Base-by-base conservation (phyloP, 1,284 basidiomycete genomes). In the Neonothopanus nambi region DNA sequence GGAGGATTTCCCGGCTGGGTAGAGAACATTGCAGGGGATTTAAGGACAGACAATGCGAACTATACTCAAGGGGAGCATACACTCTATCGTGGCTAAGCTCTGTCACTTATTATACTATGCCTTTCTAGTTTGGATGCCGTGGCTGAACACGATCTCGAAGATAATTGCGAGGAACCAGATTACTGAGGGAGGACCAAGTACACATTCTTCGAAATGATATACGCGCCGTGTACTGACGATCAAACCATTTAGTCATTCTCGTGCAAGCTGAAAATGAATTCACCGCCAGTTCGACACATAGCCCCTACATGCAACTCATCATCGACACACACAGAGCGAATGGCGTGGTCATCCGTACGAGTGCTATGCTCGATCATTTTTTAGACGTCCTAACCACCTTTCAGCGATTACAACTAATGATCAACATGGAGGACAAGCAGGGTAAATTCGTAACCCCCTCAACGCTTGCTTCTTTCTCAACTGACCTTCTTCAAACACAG, bases 211-310 rank as follows among this genome's bases (percentile, higher is more conserved):
- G 9, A 38, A 17, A 24, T 28, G 43, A 28, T 42, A 43, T 24
- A 28, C 11, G 43, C 12, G 30, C 11, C n/a, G 13, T 13, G 23
- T 21, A 18, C 17, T 24, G n/a, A 17, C 35, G 2, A n/a, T 20
- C 1, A 12, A 15, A 18, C 37, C 8, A 2, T 21, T 13, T 20
- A 78, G 76, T 81, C 51, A 79, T 84, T 52, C 73, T 81, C 28
- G 77, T 82, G 3, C 82, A 82, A 61, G 77, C 80, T 2, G 81
- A 83, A 58, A 84, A 83, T 51, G 82, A 83, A 63, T 84, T 72
- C 63, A 77, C 71, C 51, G 74, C 68, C 26, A 73, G 76, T 39
- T 51, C 71, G 9, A 63, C 57, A 13, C 67, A 72, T 38, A 71
- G 71, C 52, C 66, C 70, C 1, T 80, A 80, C 51, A 79, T 79